Conservation (phyloP, 257 asterid species). For the Parsonsia alboflavescens region DNA sequence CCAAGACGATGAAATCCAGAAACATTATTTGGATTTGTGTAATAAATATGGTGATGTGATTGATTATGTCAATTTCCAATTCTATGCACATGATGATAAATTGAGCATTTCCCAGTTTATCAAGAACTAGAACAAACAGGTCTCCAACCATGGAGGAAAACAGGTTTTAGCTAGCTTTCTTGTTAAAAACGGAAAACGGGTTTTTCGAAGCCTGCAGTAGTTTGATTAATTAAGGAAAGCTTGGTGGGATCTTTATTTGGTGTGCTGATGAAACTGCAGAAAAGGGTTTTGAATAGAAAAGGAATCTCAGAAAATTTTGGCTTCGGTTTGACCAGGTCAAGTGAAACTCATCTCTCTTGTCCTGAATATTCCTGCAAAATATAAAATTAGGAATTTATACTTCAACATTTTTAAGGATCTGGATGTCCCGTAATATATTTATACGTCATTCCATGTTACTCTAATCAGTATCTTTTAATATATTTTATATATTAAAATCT, state of each 20-base stretch:
- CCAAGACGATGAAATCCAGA: constrained; percentile 4
- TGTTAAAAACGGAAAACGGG: constrained; percentile 9
- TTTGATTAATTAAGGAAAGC: constrained; percentile 3
- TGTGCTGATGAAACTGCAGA: constrained; percentile 21
- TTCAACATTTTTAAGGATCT: no score
- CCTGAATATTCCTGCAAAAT: no score
- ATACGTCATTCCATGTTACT: no score
- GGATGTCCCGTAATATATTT: no score
- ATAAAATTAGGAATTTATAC: no score
- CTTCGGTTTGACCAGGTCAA: neutral
- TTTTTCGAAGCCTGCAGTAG: constrained; percentile 17
- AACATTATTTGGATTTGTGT: constrained; percentile 13
- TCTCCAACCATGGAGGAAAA: constrained; percentile 9
- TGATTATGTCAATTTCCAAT: constrained; percentile 24
- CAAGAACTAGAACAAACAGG: constrained; percentile 7
- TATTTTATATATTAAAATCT: no score
- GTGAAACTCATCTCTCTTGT: neutral
- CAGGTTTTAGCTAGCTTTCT: constrained; percentile 16
- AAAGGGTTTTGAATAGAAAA: constrained; percentile 15
- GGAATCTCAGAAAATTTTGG: constrained; percentile 4
- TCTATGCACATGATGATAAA: constrained; percentile 16
- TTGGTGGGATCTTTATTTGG: constrained; percentile 21
- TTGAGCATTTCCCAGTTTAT: neutral
- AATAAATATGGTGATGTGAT: constrained; percentile 11
- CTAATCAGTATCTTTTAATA: no score